Percentiles rank a stretch among this genome's conserved stretches.
Evolutionary conservation across 73 alveolate species (phyloP).

Genomic region (Urostyla sp.): DNA sequence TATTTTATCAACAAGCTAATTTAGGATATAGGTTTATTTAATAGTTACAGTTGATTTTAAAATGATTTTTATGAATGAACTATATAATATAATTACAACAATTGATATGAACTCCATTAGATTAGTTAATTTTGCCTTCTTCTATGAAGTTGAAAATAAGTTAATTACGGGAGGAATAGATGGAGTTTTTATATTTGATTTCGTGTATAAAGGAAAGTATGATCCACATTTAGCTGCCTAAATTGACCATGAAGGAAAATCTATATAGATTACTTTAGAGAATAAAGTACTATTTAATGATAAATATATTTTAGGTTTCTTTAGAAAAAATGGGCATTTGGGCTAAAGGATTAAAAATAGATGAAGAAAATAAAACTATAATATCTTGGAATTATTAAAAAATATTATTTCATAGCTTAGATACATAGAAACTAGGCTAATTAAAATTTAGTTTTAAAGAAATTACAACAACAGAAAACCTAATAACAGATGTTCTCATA

Average conservation of each 20-base stretch:
- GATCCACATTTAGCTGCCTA: conserved; percentile 41
- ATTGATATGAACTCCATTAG: conserved; percentile 42
- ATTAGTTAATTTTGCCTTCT: conserved; percentile 44
- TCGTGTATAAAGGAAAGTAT: conserved; percentile 41
- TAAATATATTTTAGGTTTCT: conserved; percentile 1
- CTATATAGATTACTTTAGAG: conserved; percentile 13
- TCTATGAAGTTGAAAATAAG: conserved; percentile 24
- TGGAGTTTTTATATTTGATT: conserved; percentile 46
- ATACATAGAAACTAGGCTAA: background rate
- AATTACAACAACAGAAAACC: background rate
- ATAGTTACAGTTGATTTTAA: conserved; percentile 51
- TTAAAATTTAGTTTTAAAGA: background rate
- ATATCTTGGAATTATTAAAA: conserved; percentile 21
- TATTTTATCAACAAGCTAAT: background rate
- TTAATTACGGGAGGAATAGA: conserved; percentile 56
- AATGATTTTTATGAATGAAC: conserved; percentile 42
- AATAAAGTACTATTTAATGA: background rate
- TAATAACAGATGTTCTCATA: conserved; percentile 17
- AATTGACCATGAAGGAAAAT: conserved; percentile 54
- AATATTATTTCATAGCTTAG: conserved; percentile 7
- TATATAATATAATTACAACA: background rate
- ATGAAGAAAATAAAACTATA: conserved; percentile 28
- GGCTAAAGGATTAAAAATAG: conserved; percentile 55
- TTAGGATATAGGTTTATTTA: conserved; percentile 17
- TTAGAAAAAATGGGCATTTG: conserved; percentile 48